Percentiles rank a stretch among this genome's conserved stretches.
Evolutionary conservation across 1,139 yeast genomes (phyloP).

Genomic region (Saccharomyces hybrid): DNA sequence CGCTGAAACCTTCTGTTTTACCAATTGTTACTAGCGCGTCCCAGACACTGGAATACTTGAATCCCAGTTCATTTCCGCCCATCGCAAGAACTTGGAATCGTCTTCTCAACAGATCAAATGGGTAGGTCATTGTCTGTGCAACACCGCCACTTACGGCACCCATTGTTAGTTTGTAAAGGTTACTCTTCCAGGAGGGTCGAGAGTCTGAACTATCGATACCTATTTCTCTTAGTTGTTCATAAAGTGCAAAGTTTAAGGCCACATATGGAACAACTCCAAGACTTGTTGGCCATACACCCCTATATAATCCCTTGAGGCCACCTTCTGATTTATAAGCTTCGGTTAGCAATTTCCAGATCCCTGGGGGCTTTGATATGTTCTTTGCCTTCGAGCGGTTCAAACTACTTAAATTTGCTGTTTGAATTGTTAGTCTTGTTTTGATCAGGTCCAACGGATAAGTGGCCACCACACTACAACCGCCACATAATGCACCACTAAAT

Average conservation of each 20-base stretch:
- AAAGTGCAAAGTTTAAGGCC: conserved; percentile 84
- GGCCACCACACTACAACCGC: conserved; percentile 67
- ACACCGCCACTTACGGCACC: conserved; percentile 91
- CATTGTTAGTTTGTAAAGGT: conserved; percentile 45
- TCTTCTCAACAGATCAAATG: conserved; percentile 80
- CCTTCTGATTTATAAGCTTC: conserved; percentile 72
- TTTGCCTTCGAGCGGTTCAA: conserved; percentile 39
- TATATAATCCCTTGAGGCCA: conserved; percentile 65
- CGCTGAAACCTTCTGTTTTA: conserved; percentile 63
- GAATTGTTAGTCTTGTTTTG: conserved; percentile 80
- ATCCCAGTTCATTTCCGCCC: conserved; percentile 63
- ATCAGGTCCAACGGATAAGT: conserved; percentile 92
- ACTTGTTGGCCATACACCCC: conserved; percentile 83
- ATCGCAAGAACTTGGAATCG: conserved; percentile 86
- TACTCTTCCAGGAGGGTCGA: conserved; percentile 27
- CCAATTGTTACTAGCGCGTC: conserved; percentile 67
- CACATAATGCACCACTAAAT: conserved; percentile 73
- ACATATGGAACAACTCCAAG: conserved; percentile 95
- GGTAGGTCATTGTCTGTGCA: conserved; percentile 75
- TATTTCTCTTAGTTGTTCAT: conserved; percentile 66
- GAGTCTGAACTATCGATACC: background rate
- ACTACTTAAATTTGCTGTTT: conserved; percentile 67
- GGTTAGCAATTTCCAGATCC: conserved; percentile 51
- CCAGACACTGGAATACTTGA: conserved; percentile 61
- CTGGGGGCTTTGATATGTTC: conserved; percentile 46